phyloP scores from a whole-genome alignment of 2,329 filamentous ascomycete genomes.

The Fusarium penzigii region DNA sequence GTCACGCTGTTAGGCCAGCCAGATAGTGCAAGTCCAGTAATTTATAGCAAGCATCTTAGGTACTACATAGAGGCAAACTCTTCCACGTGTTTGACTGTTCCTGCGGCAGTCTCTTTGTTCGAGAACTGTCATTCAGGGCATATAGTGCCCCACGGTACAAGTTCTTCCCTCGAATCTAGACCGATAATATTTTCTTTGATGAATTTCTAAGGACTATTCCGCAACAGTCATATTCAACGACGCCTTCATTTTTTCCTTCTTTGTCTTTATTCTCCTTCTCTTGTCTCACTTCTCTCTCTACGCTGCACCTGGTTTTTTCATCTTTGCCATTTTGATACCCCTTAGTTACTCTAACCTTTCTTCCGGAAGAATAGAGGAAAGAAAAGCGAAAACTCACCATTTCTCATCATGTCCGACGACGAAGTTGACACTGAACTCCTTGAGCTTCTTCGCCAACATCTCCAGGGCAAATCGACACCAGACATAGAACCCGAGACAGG shows the following conservation, averaged over 20 bases:
- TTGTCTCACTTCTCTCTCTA: not conserved
- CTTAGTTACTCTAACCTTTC: too few species aligned
- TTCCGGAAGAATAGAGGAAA: not conserved
- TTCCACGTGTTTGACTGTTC: not conserved
- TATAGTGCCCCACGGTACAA: not conserved
- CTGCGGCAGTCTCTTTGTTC: not conserved
- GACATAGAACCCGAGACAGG: conserved; percentile 71
- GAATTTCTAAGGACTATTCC: not conserved
- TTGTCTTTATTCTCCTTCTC: too few species aligned
- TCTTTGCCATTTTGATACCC: not conserved
- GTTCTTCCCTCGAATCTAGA: not conserved
- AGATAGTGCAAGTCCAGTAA: not conserved
- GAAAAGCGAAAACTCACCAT: not conserved
- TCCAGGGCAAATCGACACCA: conserved; percentile 59
- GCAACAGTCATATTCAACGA: not conserved
- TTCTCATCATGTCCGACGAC: conserved; percentile 75
- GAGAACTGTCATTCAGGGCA: not conserved
- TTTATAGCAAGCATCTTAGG: not conserved
- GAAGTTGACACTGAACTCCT: conserved; percentile 88
- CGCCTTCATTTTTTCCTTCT: not conserved
- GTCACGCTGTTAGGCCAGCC: too few species aligned
- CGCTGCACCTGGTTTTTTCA: not conserved
- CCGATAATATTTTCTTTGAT: not conserved
- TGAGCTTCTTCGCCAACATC: conserved; percentile 79
- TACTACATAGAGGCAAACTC: not conserved